These are phyloP conservation scores for Lophiotrema nucula DNA, from an alignment of 495 filamentous ascomycete genomes.

Conservation along the genomic window DNA sequence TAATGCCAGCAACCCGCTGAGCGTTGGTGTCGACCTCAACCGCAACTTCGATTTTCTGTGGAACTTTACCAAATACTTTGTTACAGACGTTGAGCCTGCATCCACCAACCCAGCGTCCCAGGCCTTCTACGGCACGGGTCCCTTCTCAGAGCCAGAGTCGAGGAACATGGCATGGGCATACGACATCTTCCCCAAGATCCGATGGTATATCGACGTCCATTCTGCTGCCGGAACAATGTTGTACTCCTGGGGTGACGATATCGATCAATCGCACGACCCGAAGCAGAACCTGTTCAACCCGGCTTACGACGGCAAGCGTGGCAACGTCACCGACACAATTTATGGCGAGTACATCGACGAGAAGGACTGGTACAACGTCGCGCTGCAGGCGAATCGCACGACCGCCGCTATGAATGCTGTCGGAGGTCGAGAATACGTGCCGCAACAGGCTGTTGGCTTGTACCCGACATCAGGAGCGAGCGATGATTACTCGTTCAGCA, in stretches of 20 bases:
- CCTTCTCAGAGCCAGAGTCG: slow-evolving; percentile 53
- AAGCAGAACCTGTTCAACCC: slow-evolving; percentile 44
- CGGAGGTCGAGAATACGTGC: slow-evolving; percentile 34
- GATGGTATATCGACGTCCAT: slow-evolving; percentile 50
- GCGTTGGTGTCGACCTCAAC: slow-evolving; percentile 59
- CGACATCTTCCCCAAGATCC: slow-evolving; percentile 42
- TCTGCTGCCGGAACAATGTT: slow-evolving; percentile 44
- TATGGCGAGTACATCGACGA: slow-evolving; percentile 43
- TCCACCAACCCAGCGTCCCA: slow-evolving; percentile 54
- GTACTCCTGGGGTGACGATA: slow-evolving; percentile 46
- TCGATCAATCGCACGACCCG: slow-evolving; percentile 37
- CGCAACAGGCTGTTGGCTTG: slow-evolving; percentile 37
- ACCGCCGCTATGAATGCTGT: slow-evolving; percentile 36
- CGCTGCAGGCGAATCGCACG: slow-evolving; percentile 32
- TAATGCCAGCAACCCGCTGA: slow-evolving; percentile 16
- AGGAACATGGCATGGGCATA: slow-evolving; percentile 41
- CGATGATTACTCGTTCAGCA: slow-evolving; percentile 42
- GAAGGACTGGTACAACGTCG: slow-evolving; percentile 31
- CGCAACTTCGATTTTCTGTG: slow-evolving; percentile 61
- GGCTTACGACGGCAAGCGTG: slow-evolving; percentile 41
- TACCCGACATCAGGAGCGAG: slow-evolving; percentile 43
- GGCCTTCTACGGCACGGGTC: slow-evolving; percentile 50
- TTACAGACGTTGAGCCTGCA: slow-evolving; percentile 44
- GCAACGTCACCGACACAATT: slow-evolving; percentile 33
- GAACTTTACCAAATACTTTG: slow-evolving; percentile 41